Evolutionary conservation across 768 basidiomycete species (phyloP).

Genomic region (Suillus paluster): DNA sequence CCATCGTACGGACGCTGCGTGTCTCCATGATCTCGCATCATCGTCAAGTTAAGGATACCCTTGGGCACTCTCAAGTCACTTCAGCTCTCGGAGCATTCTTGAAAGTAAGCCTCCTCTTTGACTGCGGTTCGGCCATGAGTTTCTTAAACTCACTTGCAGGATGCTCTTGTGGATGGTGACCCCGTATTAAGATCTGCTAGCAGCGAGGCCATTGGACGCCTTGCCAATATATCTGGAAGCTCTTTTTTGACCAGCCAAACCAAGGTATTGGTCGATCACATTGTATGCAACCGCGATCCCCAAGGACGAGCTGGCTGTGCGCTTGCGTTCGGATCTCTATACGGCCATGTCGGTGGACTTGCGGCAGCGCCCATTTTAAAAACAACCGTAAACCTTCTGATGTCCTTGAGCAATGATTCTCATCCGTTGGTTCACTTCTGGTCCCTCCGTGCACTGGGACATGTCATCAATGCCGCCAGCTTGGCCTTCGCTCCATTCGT

Average conservation of each 20-base stretch:
- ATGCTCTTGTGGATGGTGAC: slow-evolving; percentile 82
- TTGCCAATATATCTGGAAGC: slow-evolving; percentile 83
- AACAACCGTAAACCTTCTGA: slow-evolving; percentile 92
- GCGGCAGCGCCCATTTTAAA: slow-evolving; percentile 93
- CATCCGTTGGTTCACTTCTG: slow-evolving; percentile 97
- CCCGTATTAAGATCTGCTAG: slow-evolving; percentile 73
- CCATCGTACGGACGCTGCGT: slow-evolving; percentile 72
- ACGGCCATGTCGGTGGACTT: slow-evolving; percentile 90
- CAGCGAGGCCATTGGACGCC: slow-evolving; percentile 87
- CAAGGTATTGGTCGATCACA: slow-evolving; percentile 89
- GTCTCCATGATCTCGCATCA: slow-evolving; percentile 53
- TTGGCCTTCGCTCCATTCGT: slow-evolving; percentile 91
- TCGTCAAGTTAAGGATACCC: slow-evolving; percentile 65
- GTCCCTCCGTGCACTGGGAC: slow-evolving; percentile 83
- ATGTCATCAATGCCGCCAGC: slow-evolving; percentile 91
- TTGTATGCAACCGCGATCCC: slow-evolving; percentile 94
- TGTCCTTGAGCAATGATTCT: slow-evolving; percentile 94
- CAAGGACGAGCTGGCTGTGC: slow-evolving; percentile 93
- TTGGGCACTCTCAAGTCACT: slow-evolving; percentile 69
- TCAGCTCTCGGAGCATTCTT: slow-evolving; percentile 68
- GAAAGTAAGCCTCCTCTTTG: slow-evolving; percentile 57
- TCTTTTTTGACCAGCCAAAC: slow-evolving; percentile 85
- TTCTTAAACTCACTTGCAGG: slow-evolving; percentile 45
- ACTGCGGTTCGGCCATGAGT: slow-evolving; percentile 6
- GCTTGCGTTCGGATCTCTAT: slow-evolving; percentile 89